Base-by-base conservation (phyloP, 305 asterid species). In the Rubia occidens region DNA sequence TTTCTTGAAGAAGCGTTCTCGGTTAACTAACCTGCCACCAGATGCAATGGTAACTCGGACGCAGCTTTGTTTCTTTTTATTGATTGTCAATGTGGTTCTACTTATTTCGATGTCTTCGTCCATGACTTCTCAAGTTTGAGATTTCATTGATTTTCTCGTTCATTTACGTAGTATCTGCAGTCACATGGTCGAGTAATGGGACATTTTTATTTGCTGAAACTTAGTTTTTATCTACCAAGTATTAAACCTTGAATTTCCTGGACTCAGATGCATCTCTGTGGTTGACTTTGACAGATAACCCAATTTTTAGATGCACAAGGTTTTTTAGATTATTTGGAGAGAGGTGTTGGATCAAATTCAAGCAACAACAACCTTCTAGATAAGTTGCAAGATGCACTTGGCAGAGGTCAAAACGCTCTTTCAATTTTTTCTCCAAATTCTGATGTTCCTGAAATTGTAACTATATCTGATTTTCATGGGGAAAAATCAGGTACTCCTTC, bases 271-370 rank as follows among this genome's bases (percentile, higher is more conserved):
- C 71, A 53, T 78, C 18, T 75, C 68, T 71, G 70, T 60, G 72
- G 68, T 72, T 78, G 75, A 49, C 75, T 74, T 69, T 70, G 74
- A 78, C 96, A 94, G 97, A 91, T 94, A 72, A 84, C 87, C 75
- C 96, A 94, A 79, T 94, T 94, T 76, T 74, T 94, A 74, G 97
- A 91, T 15, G 84, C 99, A 78, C 97, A 89, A 77, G 99, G 99
- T 67, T 91, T 94, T 95, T 80, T 94, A 62, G 97, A 94, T 84
- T 91, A 87, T 82, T 80, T 94, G 83, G 98, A 87, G 80, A 85
- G 97, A 82, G 96, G 92, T 72, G 86, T 84, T 55, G 92, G 95
- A 73, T 85, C 92, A 73, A 88, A 87, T 71, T 92, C 75, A 83
- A 90, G 82, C 70, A 86, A 81, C 64, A 77, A 82, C 72, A 90